A percentile compares a stretch with the other conserved stretches of the same genome.
Evolutionary conservation across 164 flowering plant genomes (phyloP).

Genomic region (Pachysandra terminalis): DNA sequence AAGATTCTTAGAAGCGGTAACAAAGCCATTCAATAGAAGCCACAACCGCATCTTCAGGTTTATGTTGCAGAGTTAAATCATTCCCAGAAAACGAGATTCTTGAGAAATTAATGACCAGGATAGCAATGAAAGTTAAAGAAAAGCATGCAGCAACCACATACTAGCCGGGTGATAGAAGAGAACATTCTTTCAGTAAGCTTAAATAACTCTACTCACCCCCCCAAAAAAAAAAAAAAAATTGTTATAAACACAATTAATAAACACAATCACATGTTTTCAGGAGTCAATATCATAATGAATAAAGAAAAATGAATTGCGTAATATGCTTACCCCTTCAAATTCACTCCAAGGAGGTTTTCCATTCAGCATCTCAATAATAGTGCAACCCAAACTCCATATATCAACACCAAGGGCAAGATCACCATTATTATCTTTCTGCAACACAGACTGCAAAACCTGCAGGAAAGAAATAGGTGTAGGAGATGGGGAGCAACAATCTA

Average conservation of each 20-base stretch:
- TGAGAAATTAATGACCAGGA: neutral
- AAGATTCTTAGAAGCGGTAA: neutral
- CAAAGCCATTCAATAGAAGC: neutral
- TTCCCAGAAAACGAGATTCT: neutral
- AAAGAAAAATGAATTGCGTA: neutral
- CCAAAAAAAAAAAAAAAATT: no score
- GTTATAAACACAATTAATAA: neutral
- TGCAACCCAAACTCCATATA: conserved; percentile 98
- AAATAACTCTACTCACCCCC: neutral
- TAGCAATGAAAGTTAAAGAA: neutral
- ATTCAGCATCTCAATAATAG: conserved; percentile 84
- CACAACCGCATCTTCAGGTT: neutral
- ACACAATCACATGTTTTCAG: neutral
- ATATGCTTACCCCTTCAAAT: conserved; percentile 70
- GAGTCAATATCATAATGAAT: neutral
- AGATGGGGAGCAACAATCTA: neutral
- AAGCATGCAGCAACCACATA: neutral
- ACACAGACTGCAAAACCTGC: conserved; percentile 70
- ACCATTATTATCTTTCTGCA: conserved; percentile 56
- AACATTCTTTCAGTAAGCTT: neutral
- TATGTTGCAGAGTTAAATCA: neutral
- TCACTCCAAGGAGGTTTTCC: conserved; percentile 98
- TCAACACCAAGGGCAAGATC: conserved; percentile 80
- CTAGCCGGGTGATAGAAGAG: neutral
- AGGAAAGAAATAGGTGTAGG: conserved; percentile 5